phyloP scores from a whole-genome alignment of 148 eudicot genomes.

The Rhododendron ferrugineum region DNA sequence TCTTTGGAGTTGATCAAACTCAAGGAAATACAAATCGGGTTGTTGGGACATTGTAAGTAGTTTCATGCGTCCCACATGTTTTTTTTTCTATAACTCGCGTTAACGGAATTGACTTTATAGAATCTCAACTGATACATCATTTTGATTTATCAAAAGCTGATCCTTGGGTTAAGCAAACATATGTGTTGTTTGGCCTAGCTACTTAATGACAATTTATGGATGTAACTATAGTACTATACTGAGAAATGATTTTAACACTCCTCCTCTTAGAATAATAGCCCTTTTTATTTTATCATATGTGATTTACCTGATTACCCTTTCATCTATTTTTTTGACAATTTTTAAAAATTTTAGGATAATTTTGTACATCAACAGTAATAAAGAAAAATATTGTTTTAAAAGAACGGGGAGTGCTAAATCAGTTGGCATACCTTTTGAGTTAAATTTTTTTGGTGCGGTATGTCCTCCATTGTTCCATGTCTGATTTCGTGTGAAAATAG shows the following conservation, averaged over 20 bases:
- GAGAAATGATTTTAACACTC: no score
- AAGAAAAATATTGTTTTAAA: not conserved
- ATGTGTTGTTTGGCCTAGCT: not conserved
- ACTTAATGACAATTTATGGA: not conserved
- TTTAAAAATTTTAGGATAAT: not conserved
- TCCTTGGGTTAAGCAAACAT: not conserved
- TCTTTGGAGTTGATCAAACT: conserved; percentile 3
- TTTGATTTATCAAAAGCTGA: not conserved
- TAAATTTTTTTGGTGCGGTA: not conserved
- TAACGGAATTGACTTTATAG: no score
- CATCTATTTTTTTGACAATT: no score
- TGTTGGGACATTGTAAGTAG: conserved; percentile 48
- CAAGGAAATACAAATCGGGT: conserved; percentile 16
- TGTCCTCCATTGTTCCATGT: not conserved
- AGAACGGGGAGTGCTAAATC: not conserved
- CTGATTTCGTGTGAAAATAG: not conserved
- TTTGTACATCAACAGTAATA: not conserved
- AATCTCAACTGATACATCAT: not conserved
- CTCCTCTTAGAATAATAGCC: no score
- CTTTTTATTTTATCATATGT: no score
- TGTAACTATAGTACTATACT: no score
- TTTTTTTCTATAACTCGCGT: not conserved
- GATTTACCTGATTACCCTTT: no score
- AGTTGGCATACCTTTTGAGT: not conserved
- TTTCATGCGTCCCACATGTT: no score